Evolutionary conservation across 2,329 filamentous ascomycete species (phyloP).

Genomic region (Epicoccum sorghinum): DNA sequence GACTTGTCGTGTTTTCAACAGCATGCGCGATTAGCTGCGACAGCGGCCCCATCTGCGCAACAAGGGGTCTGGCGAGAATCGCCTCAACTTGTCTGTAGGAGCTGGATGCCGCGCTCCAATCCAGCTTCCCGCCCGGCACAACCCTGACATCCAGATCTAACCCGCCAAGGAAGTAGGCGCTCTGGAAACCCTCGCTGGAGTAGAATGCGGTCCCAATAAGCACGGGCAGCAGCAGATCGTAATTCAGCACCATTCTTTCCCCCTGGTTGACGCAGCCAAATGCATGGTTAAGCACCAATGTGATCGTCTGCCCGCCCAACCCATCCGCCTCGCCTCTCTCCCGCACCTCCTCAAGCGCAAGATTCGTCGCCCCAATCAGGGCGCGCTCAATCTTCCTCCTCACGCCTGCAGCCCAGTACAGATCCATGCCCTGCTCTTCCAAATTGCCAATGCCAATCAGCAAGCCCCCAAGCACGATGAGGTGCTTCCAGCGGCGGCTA

Average conservation of each 20-base stretch:
- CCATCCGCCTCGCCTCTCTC: constrained; percentile 59
- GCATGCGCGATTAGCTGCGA: constrained; percentile 70
- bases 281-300: constrained; percentile 76
- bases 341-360: constrained; percentile 69
- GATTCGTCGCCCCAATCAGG: constrained; percentile 74
- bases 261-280: constrained; percentile 72
- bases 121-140: constrained; percentile 57
- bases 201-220: constrained; percentile 71
- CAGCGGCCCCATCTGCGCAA: constrained; percentile 70
- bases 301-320: constrained; percentile 57
- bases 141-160: constrained; percentile 72
- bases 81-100: constrained; percentile 66
- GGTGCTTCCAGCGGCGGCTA: constrained; percentile 78
- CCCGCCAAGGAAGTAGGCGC: constrained; percentile 74
- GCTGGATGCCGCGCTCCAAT: constrained; percentile 66
- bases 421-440: constrained; percentile 57
- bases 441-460: constrained; percentile 70
- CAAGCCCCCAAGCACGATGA: constrained; percentile 79
- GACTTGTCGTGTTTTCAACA: constrained; percentile 62
- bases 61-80: constrained; percentile 66
- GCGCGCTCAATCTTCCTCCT: constrained; percentile 73
- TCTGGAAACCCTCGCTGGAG: constrained; percentile 73
- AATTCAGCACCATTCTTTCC: constrained; percentile 66
- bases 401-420: constrained; percentile 66
- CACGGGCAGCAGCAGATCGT: constrained; percentile 71